These are phyloP conservation scores for Plectranthus barbatus DNA, from an alignment of 257 asterid species.

Conservation along the genomic window DNA sequence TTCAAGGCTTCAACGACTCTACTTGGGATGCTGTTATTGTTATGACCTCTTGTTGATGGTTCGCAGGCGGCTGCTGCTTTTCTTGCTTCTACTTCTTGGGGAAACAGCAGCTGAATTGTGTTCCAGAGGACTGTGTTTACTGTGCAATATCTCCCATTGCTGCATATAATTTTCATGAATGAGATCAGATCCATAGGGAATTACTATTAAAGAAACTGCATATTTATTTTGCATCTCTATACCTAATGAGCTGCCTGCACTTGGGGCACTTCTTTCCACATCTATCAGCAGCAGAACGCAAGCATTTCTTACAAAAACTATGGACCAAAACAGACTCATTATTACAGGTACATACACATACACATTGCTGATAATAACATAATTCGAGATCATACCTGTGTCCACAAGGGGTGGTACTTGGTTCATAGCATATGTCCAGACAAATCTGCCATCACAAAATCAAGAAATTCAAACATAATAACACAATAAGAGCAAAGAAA, in stretches of 20 bases:
- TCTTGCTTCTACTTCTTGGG: conserved; percentile 74
- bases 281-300: conserved; percentile 84
- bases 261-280: conserved; percentile 97
- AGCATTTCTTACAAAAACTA: conserved; percentile 81
- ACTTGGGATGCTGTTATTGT: conserved; percentile 15
- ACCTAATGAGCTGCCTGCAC: conserved; percentile 92
- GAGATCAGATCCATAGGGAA: too few relatives aligned
- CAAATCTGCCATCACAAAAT: conserved; percentile 57
- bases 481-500: neutral
- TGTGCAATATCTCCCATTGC: conserved; percentile 79
- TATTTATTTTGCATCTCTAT: neutral
- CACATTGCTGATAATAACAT: neutral
- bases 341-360: neutral
- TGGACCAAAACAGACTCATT: neutral
- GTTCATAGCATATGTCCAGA: conserved; percentile 90
- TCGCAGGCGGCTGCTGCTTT: conserved; percentile 28
- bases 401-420: conserved; percentile 96
- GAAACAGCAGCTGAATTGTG: conserved; percentile 87
- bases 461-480: too few relatives aligned
- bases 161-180: conserved; percentile 15
- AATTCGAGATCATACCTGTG: conserved; percentile 52
- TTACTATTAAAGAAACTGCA: too few relatives aligned
- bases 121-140: conserved; percentile 97
- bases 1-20: conserved; percentile 27
- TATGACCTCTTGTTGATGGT: neutral